A percentile compares a stretch with the other conserved stretches of the same genome.
phyloP scores from a whole-genome alignment of 73 alveolate genomes.

The Paramecium sonneborni region DNA sequence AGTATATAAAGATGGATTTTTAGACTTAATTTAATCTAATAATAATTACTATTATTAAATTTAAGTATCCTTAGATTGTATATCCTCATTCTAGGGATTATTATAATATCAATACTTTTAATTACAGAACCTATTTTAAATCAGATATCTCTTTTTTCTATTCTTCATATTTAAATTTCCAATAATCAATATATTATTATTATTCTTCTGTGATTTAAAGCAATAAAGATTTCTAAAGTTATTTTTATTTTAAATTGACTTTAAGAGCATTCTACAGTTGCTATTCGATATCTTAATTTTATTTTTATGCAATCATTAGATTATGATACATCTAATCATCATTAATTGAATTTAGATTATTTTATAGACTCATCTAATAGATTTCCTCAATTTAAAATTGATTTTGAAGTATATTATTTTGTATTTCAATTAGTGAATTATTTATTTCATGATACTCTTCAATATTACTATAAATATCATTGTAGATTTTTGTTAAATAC shows the following conservation, averaged over 20 bases:
- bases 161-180: constrained; percentile 16
- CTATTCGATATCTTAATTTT: background rate
- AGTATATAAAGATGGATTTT: constrained; percentile 41
- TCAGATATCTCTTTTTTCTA: background rate
- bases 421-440: background rate
- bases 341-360: background rate
- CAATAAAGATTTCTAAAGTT: background rate
- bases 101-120: background rate
- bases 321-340: constrained; percentile 11
- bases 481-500: constrained; percentile 26
- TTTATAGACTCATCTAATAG: background rate
- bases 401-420: background rate
- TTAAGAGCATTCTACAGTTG: background rate
- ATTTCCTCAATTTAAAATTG: background rate
- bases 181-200: background rate
- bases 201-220: constrained; percentile 11
- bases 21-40: constrained; percentile 1
- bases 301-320: background rate
- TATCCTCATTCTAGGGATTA: background rate
- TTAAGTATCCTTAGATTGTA: background rate
- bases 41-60: background rate
- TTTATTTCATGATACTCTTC: constrained; percentile 40
- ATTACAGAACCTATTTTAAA: background rate
- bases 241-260: constrained; percentile 24
- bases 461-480: constrained; percentile 34